phyloP scores from a whole-genome alignment of 306 rosid genomes.

The Medicago ruthenica region DNA sequence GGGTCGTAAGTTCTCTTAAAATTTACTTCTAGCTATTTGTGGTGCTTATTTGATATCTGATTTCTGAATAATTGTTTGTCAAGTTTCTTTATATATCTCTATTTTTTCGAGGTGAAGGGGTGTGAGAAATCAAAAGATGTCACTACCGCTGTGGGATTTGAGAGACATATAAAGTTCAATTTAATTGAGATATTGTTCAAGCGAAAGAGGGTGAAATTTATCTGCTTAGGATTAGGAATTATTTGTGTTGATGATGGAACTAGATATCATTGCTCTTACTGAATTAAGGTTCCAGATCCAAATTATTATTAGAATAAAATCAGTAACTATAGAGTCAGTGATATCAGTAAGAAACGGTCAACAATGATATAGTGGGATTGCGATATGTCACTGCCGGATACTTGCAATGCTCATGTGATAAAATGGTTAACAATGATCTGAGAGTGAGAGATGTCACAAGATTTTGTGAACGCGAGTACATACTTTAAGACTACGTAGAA shows the following conservation, averaged over 20 bases:
- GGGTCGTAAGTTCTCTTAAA: constrained; percentile 72
- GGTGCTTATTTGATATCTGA: not conserved
- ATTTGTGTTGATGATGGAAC: constrained; percentile 6
- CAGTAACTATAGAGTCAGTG: not conserved
- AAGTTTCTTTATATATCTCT: not conserved
- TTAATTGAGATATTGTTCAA: not conserved
- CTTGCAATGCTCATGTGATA: not conserved
- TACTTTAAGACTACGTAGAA: not conserved
- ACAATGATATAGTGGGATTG: not conserved
- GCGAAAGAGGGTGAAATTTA: not conserved
- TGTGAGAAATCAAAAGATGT: not conserved
- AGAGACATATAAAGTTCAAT: not conserved
- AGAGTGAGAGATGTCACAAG: not conserved
- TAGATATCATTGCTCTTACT: constrained; percentile 7
- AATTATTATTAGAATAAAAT: constrained; percentile 10
- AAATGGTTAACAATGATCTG: not conserved
- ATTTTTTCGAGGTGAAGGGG: not conserved
- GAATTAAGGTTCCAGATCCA: not conserved
- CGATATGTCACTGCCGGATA: not conserved
- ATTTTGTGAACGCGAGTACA: not conserved
- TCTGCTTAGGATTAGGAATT: not conserved
- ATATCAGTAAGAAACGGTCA: not conserved
- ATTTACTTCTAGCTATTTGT: not conserved
- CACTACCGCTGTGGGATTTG: not conserved
- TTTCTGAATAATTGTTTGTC: not conserved